Evolutionary conservation across 331 rosid species (phyloP).

Genomic region (Phaseolus coccineus): DNA sequence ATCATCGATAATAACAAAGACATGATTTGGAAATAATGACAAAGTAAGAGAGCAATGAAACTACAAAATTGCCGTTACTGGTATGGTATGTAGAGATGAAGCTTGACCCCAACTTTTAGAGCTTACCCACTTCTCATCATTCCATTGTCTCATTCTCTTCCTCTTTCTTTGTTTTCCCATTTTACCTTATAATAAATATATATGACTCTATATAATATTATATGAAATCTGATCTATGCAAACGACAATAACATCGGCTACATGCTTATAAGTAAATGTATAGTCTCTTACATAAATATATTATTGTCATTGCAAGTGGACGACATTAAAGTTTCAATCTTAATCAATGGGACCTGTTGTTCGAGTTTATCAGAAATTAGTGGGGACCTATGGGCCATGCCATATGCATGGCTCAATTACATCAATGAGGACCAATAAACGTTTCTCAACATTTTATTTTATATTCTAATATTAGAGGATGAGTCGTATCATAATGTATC

Average conservation of each 20-base stretch:
- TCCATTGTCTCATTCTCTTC: conserved; percentile 47
- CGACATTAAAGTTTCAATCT: conserved; percentile 46
- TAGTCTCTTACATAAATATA: background rate
- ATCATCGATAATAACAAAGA: conserved; percentile 57
- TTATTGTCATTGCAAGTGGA: conserved; percentile 48
- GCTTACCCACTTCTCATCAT: conserved; percentile 44
- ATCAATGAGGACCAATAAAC: conserved; percentile 7
- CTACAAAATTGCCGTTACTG: conserved; percentile 58
- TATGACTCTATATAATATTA: background rate
- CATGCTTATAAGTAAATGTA: conserved; percentile 29
- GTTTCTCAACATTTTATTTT: too few relatives aligned
- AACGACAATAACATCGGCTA: conserved; percentile 57
- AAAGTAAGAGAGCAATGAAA: conserved; percentile 49
- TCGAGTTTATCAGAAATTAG: conserved; percentile 34
- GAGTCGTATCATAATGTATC: too few relatives aligned
- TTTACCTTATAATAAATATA: conserved; percentile 12
- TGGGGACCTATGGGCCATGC: conserved; percentile 44
- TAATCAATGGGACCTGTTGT: conserved; percentile 43
- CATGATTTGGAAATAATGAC: conserved; percentile 59
- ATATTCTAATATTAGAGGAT: too few relatives aligned
- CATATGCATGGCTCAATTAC: conserved; percentile 32
- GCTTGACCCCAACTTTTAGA: conserved; percentile 41
- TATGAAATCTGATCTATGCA: conserved; percentile 30
- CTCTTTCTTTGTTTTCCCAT: conserved; percentile 10
- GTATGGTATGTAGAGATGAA: conserved; percentile 23